Conservation (phyloP, 2,329 filamentous ascomycete species). For the Fusarium piperis region DNA sequence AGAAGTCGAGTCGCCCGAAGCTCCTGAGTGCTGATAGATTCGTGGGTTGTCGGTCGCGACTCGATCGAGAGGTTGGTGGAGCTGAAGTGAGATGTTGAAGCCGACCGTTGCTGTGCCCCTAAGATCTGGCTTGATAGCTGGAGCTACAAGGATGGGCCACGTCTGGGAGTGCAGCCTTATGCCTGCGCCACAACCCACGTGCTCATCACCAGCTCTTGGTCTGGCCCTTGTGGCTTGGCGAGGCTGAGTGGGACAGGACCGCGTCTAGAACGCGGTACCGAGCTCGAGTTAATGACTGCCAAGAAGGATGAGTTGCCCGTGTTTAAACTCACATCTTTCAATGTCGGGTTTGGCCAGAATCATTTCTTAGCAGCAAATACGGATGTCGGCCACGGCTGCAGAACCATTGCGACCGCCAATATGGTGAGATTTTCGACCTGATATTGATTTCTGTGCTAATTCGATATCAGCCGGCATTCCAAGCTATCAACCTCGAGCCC, state of each 20-base stretch:
- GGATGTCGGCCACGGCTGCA: slow-evolving; percentile 33
- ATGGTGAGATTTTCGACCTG: slow-evolving; percentile 26
- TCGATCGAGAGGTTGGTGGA: slow-evolving; percentile 29
- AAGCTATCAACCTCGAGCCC: slow-evolving; percentile 91
- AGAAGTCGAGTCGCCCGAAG: slow-evolving; percentile 2
- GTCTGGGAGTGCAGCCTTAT: slow-evolving; percentile 24
- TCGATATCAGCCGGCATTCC: slow-evolving; percentile 70
- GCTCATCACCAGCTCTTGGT: slow-evolving; percentile 2
- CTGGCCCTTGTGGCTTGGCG: slow-evolving; percentile 34
- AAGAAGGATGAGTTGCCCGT: slow-evolving; percentile 26
- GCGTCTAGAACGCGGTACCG: slow-evolving; percentile 39
- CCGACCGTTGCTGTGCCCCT: slow-evolving; percentile 38
- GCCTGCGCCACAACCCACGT: slow-evolving; percentile 43
- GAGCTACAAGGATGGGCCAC: slow-evolving; percentile 34
- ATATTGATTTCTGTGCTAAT: slow-evolving; percentile 18
- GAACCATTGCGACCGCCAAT: slow-evolving; percentile 26
- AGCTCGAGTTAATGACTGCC: slow-evolving; percentile 31
- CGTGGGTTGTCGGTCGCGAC: slow-evolving; percentile 10
- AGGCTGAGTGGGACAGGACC: slow-evolving; percentile 34
- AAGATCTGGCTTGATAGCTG: slow-evolving; percentile 46
- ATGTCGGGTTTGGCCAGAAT: slow-evolving; percentile 5
- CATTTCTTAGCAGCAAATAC: slow-evolving; percentile 10
- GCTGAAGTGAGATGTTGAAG: slow-evolving; percentile 32
- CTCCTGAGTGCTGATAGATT: neutral
- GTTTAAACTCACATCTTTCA: slow-evolving; percentile 15